Conservation (phyloP, 768 basidiomycete genomes). For the Cyclocybe aegerita region DNA sequence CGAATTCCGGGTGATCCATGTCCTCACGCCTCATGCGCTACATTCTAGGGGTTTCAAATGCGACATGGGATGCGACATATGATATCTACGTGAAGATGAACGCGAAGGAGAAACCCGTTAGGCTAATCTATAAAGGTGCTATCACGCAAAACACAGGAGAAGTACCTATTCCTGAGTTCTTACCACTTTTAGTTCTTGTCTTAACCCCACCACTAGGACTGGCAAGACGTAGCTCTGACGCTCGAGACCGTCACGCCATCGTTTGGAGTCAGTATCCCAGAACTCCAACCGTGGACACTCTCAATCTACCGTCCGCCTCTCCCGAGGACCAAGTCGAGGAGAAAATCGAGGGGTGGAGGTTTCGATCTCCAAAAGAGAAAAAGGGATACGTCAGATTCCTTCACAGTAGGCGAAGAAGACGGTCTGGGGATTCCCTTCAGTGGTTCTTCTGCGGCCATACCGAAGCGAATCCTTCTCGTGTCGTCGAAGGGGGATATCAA, state of each 20-base stretch:
- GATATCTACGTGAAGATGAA: conserved; percentile 37
- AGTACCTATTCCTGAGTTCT: conserved; percentile 14
- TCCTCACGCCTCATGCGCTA: neutral
- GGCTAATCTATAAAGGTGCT: conserved; percentile 31
- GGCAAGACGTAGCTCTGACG: conserved; percentile 29
- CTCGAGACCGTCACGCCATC: conserved; percentile 35
- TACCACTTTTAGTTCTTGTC: neutral
- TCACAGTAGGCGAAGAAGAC: neutral
- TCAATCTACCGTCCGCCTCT: conserved; percentile 14
- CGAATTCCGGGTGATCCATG: no score
- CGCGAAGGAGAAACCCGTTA: conserved; percentile 24
- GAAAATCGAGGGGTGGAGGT: neutral
- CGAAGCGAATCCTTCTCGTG: conserved; percentile 20
- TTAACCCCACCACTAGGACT: conserved; percentile 19
- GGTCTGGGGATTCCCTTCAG: neutral
- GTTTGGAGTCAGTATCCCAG: conserved; percentile 30
- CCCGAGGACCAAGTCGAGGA: conserved; percentile 25
- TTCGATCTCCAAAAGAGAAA: neutral
- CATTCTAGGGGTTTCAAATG: conserved; percentile 13
- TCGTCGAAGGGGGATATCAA: conserved; percentile 33
- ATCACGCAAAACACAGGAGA: conserved; percentile 36
- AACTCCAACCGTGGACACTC: conserved; percentile 30
- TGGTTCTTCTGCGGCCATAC: neutral
- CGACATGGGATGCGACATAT: conserved; percentile 34
- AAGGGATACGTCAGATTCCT: neutral